phyloP scores from a whole-genome alignment of 2,329 filamentous ascomycete species.

The Fusarium annulatum region DNA sequence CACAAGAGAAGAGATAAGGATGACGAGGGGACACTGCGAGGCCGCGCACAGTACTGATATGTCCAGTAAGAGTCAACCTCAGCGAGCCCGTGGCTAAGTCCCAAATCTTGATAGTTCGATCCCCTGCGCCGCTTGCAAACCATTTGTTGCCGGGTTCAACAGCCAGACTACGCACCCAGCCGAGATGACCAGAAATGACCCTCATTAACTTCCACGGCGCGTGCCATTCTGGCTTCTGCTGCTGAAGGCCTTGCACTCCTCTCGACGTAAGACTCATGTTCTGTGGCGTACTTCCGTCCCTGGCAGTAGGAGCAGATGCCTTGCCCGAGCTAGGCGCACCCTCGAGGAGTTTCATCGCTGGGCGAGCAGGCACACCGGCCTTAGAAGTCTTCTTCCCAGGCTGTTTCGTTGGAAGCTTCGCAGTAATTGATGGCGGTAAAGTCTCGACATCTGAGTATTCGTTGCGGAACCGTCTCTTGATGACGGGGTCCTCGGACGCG shows the following conservation, averaged over 20 bases:
- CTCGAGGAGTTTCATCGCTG: slow-evolving; percentile 55
- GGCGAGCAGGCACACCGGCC: slow-evolving; percentile 55
- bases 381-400: slow-evolving; percentile 56
- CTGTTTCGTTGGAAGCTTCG: slow-evolving; percentile 73
- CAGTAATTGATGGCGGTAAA: slow-evolving; percentile 80
- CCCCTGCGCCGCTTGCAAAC: slow-evolving; percentile 96
- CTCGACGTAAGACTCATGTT: slow-evolving; percentile 49
- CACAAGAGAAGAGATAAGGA: slow-evolving; percentile 97
- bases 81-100: slow-evolving; percentile 90
- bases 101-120: slow-evolving; percentile 99
- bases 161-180: slow-evolving; percentile 90
- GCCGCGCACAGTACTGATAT: slow-evolving; percentile 93
- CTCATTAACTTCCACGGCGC: slow-evolving; percentile 98
- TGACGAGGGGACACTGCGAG: slow-evolving; percentile 92
- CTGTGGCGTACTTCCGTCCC: slow-evolving; percentile 37
- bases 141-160: slow-evolving; percentile 97
- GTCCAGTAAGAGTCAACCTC: slow-evolving; percentile 87
- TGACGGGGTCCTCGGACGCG: slow-evolving; percentile 48
- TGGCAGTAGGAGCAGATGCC: slow-evolving; percentile 42
- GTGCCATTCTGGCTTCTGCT: slow-evolving; percentile 90
- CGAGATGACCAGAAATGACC: slow-evolving; percentile 95
- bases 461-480: slow-evolving; percentile 66
- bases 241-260: slow-evolving; percentile 47
- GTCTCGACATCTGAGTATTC: slow-evolving; percentile 85
- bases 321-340: slow-evolving; percentile 50